Evolutionary conservation across 139 green algal species (phyloP).

Genomic region (Closterium sp.): DNA sequence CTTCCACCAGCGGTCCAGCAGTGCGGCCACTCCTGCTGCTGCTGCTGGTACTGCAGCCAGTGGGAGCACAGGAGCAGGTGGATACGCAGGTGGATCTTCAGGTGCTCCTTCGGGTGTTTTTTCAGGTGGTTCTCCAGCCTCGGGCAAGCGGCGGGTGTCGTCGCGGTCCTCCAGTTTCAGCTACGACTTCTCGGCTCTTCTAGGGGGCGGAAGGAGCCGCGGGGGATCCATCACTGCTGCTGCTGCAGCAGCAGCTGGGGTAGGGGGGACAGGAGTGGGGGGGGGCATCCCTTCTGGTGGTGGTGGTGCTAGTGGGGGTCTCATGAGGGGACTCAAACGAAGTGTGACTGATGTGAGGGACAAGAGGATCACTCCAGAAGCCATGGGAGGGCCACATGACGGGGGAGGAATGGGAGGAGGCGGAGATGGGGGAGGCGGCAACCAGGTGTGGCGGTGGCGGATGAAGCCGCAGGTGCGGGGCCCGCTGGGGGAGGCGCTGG

Average conservation of each 20-base stretch:
- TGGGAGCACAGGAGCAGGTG: too few species aligned
- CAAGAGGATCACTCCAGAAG: background rate
- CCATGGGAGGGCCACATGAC: background rate
- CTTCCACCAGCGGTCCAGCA: background rate
- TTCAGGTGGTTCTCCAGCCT: background rate
- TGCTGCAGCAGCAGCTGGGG: background rate
- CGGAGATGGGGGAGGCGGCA: background rate
- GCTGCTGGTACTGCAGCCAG: too few species aligned
- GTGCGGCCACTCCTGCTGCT: background rate
- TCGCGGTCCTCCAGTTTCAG: background rate
- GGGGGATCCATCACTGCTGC: background rate
- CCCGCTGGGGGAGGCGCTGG: background rate
- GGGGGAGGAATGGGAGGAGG: background rate
- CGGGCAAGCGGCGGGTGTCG: background rate
- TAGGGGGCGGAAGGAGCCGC: background rate
- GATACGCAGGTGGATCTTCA: too few species aligned
- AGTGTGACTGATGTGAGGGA: background rate
- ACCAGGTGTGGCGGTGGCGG: background rate
- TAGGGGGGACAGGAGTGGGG: background rate
- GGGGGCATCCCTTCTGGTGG: background rate
- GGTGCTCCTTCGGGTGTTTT: background rate
- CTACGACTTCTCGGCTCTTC: background rate
- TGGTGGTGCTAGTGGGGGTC: too few species aligned
- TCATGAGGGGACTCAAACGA: background rate
- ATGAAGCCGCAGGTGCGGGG: background rate